phyloP scores from a whole-genome alignment of 2,329 filamentous ascomycete genomes.

The Fusarium camptoceras region DNA sequence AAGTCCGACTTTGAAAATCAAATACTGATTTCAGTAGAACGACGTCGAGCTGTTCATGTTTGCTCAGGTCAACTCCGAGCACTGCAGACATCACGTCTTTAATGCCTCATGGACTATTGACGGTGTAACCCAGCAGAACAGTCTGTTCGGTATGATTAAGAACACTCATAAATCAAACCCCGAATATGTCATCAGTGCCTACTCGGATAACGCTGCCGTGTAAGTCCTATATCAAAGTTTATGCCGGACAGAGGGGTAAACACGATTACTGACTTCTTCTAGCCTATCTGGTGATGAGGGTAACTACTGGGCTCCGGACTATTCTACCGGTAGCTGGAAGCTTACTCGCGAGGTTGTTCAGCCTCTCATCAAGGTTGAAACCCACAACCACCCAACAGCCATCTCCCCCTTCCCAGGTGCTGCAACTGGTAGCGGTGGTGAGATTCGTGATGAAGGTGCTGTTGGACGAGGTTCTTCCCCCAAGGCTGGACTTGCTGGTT shows the following conservation, averaged over 20 bases:
- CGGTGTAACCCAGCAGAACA: constrained; percentile 80
- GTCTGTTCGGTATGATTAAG: constrained; percentile 94
- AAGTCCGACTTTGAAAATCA: constrained; percentile 23
- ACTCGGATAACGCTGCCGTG: constrained; percentile 98
- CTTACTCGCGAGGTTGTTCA: constrained; percentile 88
- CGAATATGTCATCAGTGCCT: constrained; percentile 89
- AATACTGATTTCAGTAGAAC: constrained; percentile 53
- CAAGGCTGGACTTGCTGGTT: constrained; percentile 91
- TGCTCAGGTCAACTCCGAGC: constrained; percentile 98
- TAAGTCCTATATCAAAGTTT: constrained; percentile 37
- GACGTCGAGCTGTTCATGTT: constrained; percentile 99
- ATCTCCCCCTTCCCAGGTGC: constrained; percentile 94
- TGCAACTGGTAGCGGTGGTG: constrained; percentile 93
- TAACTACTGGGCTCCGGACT: constrained; percentile 84
- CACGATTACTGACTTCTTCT: constrained; percentile 6
- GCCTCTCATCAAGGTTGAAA: constrained; percentile 94
- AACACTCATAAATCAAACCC: constrained; percentile 91
- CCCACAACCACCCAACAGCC: constrained; percentile 96
- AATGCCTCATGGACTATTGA: constrained; percentile 98
- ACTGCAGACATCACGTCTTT: constrained; percentile 89
- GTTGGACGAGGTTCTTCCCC: constrained; percentile 93
- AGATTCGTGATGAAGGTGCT: constrained; percentile 94
- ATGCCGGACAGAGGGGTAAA: neutral
- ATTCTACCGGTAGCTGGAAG: constrained; percentile 87
- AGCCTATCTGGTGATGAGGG: constrained; percentile 55